Conservation (phyloP, 345 rosid genomes). For the Eucalyptus decipiens region DNA sequence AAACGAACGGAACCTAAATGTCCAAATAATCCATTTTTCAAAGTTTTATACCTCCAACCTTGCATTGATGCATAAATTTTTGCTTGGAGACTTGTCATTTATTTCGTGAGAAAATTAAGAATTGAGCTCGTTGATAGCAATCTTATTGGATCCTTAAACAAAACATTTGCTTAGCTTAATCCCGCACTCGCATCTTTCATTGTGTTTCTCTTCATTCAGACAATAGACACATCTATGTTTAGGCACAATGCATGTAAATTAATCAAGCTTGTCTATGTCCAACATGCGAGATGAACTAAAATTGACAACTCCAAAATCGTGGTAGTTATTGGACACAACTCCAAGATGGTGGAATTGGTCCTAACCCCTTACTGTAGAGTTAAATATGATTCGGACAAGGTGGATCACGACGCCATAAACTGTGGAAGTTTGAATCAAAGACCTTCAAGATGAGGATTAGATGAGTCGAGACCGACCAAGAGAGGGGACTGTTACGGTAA, state of each 20-base stretch:
- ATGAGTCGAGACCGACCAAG: not conserved
- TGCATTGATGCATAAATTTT: not conserved
- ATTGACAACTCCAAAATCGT: not conserved
- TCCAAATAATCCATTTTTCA: accelerated
- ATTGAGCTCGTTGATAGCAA: accelerated
- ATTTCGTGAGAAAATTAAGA: too few species aligned
- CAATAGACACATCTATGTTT: not conserved
- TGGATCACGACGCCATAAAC: accelerated
- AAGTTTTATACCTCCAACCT: not conserved
- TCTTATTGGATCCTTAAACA: too few species aligned
- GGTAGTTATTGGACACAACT: not conserved
- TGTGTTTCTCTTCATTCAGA: not conserved
- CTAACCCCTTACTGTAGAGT: not conserved
- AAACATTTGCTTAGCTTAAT: not conserved
- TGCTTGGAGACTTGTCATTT: not conserved
- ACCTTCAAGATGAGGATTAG: not conserved
- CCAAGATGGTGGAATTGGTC: not conserved
- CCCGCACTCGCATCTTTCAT: not conserved
- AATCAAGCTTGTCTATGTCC: not conserved
- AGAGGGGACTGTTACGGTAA: not conserved
- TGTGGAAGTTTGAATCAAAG: too few species aligned
- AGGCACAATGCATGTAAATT: not conserved
- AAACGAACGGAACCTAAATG: not conserved
- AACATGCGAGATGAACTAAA: not conserved
- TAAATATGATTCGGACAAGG: not conserved